Evolutionary conservation across 2,329 filamentous ascomycete species (phyloP), one percentile per base, ranked within the genome.

Genomic region (Aureobasidium melanogenum): DNA sequence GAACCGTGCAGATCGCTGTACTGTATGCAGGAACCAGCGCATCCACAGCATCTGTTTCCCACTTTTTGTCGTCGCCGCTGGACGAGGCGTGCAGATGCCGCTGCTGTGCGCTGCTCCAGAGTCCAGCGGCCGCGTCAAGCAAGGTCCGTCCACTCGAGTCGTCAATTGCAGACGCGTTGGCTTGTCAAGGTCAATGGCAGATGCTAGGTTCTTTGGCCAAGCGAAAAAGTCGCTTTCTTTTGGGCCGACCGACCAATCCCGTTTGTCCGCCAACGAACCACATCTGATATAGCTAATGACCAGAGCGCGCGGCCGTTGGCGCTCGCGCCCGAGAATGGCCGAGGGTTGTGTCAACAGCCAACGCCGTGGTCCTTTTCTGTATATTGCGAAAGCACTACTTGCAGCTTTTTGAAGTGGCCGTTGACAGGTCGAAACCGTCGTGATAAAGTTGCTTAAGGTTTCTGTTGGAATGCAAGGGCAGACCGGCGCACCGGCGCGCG

Each of bases 391-490:
- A 47, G 32, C 32, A 26, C 24, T 30, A 32, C 22, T 39, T 43
- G 47, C 46, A 51, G 36, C 24, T 28, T 52, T 28, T 38, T n/a
- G n/a, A 60, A 24, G 47, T 36, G 38, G 28, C 39, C 56, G 48
- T 61, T 61, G 38, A n/a, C 38, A 61, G 59, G 36, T 22, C 38
- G 46, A 46, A 59, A 54, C 59, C 38, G 48, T 61, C 59, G 50
- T 55, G 48, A 61, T 54, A 61, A 47, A 61, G 59, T 54, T 61
- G 59, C 59, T 61, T 61, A 61, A 61, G 48, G 59, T 61, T 61
- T 61, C 24, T 52, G 41, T 50, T 59, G 32, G 41, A 46, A 54
- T 61, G 59, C 59, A 61, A 61, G 59, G 59, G 59, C 59, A 52
- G 50, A 28, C 56, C 59, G 48, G 59, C 59, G 59, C 50, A 61